phyloP scores from a whole-genome alignment of 441 rosid species.

The Populus hybrid region DNA sequence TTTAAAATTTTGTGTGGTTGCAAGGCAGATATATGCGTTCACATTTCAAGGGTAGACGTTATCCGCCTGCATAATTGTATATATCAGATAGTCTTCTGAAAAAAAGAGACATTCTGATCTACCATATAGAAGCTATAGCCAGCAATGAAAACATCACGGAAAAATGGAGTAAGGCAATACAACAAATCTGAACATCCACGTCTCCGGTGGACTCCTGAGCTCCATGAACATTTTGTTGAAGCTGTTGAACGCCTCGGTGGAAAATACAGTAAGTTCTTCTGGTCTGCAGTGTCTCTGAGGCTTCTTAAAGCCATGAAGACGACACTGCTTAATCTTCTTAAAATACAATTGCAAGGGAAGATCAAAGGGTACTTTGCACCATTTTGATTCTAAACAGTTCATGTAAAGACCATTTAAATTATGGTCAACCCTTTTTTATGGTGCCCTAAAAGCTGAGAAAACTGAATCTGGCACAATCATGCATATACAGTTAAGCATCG shows the following conservation, averaged over 20 bases:
- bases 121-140: neutral
- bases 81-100: neutral
- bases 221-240: constrained; percentile 34
- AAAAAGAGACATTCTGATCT: neutral
- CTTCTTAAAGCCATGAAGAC: neutral
- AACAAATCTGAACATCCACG: constrained; percentile 38
- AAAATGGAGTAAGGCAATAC: constrained; percentile 30
- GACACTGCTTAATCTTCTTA: neutral
- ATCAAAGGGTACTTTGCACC: neutral
- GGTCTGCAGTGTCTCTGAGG: neutral
- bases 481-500: neutral
- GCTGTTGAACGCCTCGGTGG: constrained; percentile 41
- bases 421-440: neutral
- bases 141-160: constrained; percentile 16
- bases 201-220: constrained; percentile 43
- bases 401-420: neutral
- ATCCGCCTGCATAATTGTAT: neutral
- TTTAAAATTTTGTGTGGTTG: neutral
- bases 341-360: neutral
- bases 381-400: neutral
- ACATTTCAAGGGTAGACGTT: neutral
- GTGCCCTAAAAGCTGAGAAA: neutral
- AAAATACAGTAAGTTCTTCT: constrained; percentile 31
- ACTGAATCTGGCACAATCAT: neutral
- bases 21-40: neutral